phyloP scores from a whole-genome alignment of 2,329 filamentous ascomycete genomes.

The Alternaria arbusti region DNA sequence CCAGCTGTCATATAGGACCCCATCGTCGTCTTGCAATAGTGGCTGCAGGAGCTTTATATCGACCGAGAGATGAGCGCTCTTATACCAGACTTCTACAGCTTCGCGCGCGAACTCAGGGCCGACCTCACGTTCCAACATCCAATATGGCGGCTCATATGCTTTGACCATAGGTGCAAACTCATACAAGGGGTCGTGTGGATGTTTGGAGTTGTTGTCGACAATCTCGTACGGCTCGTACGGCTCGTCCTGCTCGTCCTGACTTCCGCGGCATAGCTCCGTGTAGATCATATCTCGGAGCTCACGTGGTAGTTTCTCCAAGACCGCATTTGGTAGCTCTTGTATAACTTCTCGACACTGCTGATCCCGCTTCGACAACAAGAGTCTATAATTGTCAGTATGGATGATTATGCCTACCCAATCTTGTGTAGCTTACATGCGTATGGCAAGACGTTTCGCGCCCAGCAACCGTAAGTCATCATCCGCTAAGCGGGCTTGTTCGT shows the following conservation, averaged over 20 bases:
- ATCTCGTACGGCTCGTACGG: neutral
- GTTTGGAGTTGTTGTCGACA: neutral
- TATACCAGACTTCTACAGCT: neutral
- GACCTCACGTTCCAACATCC: neutral
- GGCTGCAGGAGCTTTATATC: neutral
- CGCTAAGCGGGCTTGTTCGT: no score
- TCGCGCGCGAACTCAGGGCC: neutral
- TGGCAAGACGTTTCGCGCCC: neutral
- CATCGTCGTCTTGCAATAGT: neutral
- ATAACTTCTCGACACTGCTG: neutral
- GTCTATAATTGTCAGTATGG: neutral
- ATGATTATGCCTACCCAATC: no score
- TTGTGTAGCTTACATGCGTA: neutral
- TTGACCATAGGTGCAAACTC: neutral
- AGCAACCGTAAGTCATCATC: no score
- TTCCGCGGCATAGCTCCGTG: neutral
- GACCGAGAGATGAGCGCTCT: neutral
- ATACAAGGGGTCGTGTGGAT: neutral
- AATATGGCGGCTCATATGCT: neutral
- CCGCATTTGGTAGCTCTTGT: neutral
- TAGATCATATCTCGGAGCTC: neutral
- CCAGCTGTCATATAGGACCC: neutral
- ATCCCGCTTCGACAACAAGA: neutral
- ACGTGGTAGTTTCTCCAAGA: neutral
- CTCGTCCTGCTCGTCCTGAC: no score